These are phyloP conservation scores for Cerrena zonata DNA, from an alignment of 1,284 basidiomycete species.

Conservation along the genomic window DNA sequence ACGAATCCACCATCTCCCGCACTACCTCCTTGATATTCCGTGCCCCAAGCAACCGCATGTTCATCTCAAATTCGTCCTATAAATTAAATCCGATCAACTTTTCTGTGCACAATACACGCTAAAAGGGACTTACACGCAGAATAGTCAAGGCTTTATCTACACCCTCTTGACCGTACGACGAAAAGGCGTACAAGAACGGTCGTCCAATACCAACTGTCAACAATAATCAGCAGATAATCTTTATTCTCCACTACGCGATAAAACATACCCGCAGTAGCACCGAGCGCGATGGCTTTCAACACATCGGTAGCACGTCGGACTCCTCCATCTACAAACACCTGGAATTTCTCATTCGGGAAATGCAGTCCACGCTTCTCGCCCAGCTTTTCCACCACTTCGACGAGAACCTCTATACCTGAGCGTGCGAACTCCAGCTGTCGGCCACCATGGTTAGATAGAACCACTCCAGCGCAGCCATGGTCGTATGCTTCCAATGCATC, in stretches of 20 bases:
- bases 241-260: neutral
- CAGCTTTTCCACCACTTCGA: conserved; percentile 78
- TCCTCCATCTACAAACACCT: conserved; percentile 89
- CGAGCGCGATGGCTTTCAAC: conserved; percentile 85
- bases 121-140: conserved; percentile 49
- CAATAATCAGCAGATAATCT: conserved; percentile 1
- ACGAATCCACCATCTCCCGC: conserved; percentile 81
- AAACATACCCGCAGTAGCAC: conserved; percentile 75
- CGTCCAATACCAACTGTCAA: conserved; percentile 54
- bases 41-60: conserved; percentile 81
- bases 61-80: conserved; percentile 90
- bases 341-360: conserved; percentile 71
- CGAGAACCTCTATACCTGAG: conserved; percentile 83
- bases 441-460: conserved; percentile 88
- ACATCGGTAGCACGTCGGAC: conserved; percentile 86
- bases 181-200: conserved; percentile 84
- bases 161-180: conserved; percentile 77
- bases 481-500: conserved; percentile 89
- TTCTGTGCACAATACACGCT: neutral
- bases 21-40: conserved; percentile 70
- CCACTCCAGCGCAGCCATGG: conserved; percentile 73
- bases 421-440: conserved; percentile 86
- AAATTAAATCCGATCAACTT: conserved; percentile 7
- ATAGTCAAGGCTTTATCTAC: conserved; percentile 73
- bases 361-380: conserved; percentile 52